Base-by-base conservation (phyloP, 2,329 filamentous ascomycete species). In the Nigrograna mackinnonii region DNA sequence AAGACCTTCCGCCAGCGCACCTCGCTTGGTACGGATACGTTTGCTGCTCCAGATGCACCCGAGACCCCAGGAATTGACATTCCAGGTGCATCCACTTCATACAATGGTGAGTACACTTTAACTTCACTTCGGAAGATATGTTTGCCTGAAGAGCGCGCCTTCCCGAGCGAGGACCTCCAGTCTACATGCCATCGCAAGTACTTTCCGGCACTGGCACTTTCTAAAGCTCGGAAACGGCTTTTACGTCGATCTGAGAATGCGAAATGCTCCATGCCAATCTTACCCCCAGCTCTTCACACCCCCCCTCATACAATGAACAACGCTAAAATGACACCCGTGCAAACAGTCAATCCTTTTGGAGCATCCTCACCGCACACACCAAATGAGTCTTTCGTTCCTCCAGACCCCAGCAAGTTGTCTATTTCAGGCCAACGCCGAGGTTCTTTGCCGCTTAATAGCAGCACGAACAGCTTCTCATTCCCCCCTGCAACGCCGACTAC, bases 401-500 rank as follows among this genome's bases (percentile, higher is more conserved):
- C 86, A 5, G 91, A 96, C 63, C 85, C 90, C 1, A 95, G 88
- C 67, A 83, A 83, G 28, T 74, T 96, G 14, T 91, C 90, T 1
- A 92, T 96, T 46, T 94, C 89, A 3, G 85, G 68, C 39, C 67
- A 67, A 3, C 67, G 70, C 32, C 58, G 68, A 4, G 72, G 73
- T 37, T 62, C 62, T 4, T 43, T 63, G 22, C 64, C 62, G 9
- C 65, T 73, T 30, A 62, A 65, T 39, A 62, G 50, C 42, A 69
- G 70, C 46, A 60, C 67, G 34, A 71, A 69, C 43, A 61, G 57
- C 48, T 65, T 62, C 39, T 75, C 75, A 43, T 77, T 84, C 35
- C 81, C 82, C 11, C 92, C 91, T 1, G 91, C 89, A 1, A 97
- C 92, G 1, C 92, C 92, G 4, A 96, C 91, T 52, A 83, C 70